Percentiles rank a stretch among this genome's conserved stretches.
Conservation (phyloP, 805 yeast genomes). For the Candida broadrunensis region DNA sequence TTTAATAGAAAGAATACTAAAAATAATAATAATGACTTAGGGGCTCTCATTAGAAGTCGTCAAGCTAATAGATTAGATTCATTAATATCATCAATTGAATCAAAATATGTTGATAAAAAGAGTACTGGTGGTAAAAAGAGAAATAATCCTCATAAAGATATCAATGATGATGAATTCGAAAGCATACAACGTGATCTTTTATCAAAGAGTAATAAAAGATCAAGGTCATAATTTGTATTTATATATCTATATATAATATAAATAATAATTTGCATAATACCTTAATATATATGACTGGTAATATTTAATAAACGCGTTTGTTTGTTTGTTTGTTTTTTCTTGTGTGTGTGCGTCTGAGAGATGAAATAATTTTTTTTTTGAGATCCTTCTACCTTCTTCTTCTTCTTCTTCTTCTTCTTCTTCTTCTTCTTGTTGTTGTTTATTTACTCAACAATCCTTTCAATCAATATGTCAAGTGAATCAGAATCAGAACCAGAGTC, state of each 20-base stretch:
- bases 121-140: slow-evolving; percentile 39
- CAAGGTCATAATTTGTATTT: neutral
- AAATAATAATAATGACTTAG: slow-evolving; percentile 39
- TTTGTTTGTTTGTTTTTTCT: too few species aligned
- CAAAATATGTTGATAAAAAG: slow-evolving; percentile 44
- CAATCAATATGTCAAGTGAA: slow-evolving; percentile 1
- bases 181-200: slow-evolving; percentile 36
- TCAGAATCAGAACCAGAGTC: slow-evolving; percentile 5
- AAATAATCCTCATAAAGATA: slow-evolving; percentile 31
- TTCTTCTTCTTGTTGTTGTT: neutral
- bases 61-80: slow-evolving; percentile 42
- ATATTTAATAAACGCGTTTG: too few species aligned
- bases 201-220: neutral
- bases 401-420: neutral
- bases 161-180: slow-evolving; percentile 52
- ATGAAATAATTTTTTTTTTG: too few species aligned
- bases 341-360: too few species aligned
- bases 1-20: slow-evolving; percentile 28
- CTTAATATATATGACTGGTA: too few species aligned
- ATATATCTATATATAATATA: neutral
- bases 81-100: slow-evolving; percentile 46
- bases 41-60: slow-evolving; percentile 47
- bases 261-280: too few species aligned
- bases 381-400: too few species aligned
- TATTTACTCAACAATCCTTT: neutral